phyloP scores from a whole-genome alignment of 345 rosid genomes.

The Rhizophora apiculata region DNA sequence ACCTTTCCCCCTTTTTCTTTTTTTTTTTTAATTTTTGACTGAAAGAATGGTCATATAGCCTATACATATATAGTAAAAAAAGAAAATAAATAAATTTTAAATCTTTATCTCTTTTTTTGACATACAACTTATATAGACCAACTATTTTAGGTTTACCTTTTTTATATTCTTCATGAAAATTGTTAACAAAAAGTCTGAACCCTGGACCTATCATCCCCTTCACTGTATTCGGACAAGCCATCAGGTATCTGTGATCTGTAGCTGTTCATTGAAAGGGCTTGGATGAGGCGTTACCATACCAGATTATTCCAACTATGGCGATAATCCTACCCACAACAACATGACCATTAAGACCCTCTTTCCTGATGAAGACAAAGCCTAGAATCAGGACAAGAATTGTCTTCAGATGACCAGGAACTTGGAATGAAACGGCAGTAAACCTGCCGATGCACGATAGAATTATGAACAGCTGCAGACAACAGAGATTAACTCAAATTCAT shows the following conservation, averaged over 20 bases:
- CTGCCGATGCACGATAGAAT: constrained; percentile 90
- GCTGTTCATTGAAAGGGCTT: constrained; percentile 63
- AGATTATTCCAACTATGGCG: constrained; percentile 81
- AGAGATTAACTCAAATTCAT: constrained; percentile 11
- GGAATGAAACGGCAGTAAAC: constrained; percentile 92
- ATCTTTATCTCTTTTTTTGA: too few species aligned
- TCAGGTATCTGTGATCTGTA: constrained; percentile 51
- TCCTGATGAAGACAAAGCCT: constrained; percentile 84
- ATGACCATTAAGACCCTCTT: constrained; percentile 84
- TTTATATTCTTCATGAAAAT: constrained; percentile 12
- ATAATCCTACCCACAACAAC: constrained; percentile 82
- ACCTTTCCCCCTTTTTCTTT: fast-evolving
- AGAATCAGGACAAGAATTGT: constrained; percentile 78
- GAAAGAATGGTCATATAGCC: too few species aligned
- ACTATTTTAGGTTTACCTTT: neutral
- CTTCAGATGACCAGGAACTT: constrained; percentile 98
- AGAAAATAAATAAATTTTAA: too few species aligned
- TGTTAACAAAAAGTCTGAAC: neutral
- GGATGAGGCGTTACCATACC: constrained; percentile 90
- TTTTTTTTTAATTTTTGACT: too few species aligned
- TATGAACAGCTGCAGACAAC: constrained; percentile 61
- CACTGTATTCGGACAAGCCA: constrained; percentile 42
- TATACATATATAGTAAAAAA: too few species aligned
- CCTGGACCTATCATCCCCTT: constrained; percentile 60
- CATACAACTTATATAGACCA: too few species aligned